These are phyloP conservation scores for Dentipellis fragilis DNA, from an alignment of 768 basidiomycete genomes.

Conservation along the genomic window DNA sequence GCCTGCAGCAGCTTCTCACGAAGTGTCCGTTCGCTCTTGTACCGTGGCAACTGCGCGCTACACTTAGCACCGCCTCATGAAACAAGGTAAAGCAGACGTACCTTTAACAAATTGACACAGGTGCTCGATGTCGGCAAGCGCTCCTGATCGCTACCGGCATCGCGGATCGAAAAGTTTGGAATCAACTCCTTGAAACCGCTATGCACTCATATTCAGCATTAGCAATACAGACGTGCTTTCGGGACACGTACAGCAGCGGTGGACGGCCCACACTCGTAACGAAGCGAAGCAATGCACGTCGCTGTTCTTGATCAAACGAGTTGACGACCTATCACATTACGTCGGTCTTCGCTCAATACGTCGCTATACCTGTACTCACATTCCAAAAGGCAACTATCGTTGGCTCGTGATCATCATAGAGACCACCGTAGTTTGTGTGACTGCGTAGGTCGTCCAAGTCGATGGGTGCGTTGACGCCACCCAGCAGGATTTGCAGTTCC, in stretches of 20 bases:
- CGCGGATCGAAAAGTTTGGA: slow-evolving; percentile 84
- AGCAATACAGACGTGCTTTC: background rate
- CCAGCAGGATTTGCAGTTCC: slow-evolving; percentile 86
- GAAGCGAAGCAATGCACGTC: slow-evolving; percentile 71
- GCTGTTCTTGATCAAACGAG: slow-evolving; percentile 71
- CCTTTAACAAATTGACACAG: slow-evolving; percentile 89
- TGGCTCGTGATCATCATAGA: slow-evolving; percentile 58
- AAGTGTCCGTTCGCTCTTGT: slow-evolving; percentile 52
- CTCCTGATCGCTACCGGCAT: slow-evolving; percentile 61
- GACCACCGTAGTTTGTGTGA: slow-evolving; percentile 77
- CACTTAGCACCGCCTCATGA: too few relatives aligned
- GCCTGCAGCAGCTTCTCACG: slow-evolving; percentile 75
- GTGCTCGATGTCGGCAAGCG: slow-evolving; percentile 74
- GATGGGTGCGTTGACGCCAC: slow-evolving; percentile 78
- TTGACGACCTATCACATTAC: slow-evolving; percentile 52
- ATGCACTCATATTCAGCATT: background rate
- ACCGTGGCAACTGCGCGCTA: slow-evolving; percentile 51
- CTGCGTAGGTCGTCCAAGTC: slow-evolving; percentile 71
- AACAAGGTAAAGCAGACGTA: slow-evolving; percentile 17
- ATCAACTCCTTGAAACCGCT: slow-evolving; percentile 82
- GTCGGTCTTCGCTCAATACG: background rate
- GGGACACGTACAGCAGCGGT: slow-evolving; percentile 58
- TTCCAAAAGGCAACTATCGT: slow-evolving; percentile 82
- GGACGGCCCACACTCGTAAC: slow-evolving; percentile 90
- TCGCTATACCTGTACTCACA: slow-evolving; percentile 27